Conservation (phyloP, 1,284 basidiomycete species). For the Inonotus obliquus region DNA sequence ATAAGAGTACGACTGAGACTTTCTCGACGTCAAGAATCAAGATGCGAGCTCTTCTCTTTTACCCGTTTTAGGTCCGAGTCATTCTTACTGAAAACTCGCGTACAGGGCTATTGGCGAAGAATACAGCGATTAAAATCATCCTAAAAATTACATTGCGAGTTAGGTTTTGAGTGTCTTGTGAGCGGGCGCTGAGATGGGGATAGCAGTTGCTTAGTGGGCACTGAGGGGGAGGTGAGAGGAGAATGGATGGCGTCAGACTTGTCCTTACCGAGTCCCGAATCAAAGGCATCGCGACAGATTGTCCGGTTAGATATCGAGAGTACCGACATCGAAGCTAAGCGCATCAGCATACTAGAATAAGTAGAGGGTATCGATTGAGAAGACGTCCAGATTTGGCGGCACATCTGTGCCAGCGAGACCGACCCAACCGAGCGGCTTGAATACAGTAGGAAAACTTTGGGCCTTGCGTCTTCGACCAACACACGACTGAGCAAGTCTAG, state of each 20-base stretch:
- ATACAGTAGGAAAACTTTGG: conserved; percentile 39
- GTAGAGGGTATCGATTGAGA: conserved; percentile 75
- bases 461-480: conserved; percentile 46
- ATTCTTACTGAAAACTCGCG: no score
- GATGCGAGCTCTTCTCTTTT: no score
- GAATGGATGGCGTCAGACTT: conserved; percentile 73
- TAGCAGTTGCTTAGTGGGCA: no score
- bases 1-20: no score
- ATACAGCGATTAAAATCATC: no score
- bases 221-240: no score
- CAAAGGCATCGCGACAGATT: conserved; percentile 66
- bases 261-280: conserved; percentile 49
- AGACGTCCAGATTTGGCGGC: conserved; percentile 51
- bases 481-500: conserved; percentile 59
- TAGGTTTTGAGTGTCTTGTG: no score
- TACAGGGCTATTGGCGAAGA: no score
- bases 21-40: no score
- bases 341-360: conserved; percentile 86
- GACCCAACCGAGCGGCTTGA: conserved; percentile 69
- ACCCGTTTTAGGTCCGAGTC: no score
- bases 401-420: conserved; percentile 33
- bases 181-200: no score
- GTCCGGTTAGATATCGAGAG: conserved; percentile 75
- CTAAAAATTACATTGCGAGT: no score
- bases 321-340: conserved; percentile 71